Percentiles rank a stretch among this genome's conserved stretches.
phyloP scores from a whole-genome alignment of 441 rosid genomes.

The Francoa sonchifolia region DNA sequence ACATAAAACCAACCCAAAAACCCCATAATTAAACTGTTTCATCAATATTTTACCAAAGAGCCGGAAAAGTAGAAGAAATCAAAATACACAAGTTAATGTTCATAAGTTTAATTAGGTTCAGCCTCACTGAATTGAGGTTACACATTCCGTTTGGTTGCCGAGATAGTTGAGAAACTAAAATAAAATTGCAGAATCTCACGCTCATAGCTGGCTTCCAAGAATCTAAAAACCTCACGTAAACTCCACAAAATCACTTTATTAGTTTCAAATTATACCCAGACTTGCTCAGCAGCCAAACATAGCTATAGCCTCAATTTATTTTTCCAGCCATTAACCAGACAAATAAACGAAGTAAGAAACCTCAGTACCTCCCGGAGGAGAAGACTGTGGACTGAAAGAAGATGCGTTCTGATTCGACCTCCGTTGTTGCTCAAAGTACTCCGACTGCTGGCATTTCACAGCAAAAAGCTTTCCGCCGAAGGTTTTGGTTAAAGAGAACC shows the following conservation, averaged over 20 bases:
- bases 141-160: too few relatives aligned
- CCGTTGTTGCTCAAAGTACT: constrained; percentile 38
- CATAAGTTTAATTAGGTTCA: too few relatives aligned
- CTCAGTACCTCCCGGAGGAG: constrained; percentile 22
- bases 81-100: too few relatives aligned
- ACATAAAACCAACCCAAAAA: constrained; percentile 6
- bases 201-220: neutral
- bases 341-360: neutral
- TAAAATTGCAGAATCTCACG: too few relatives aligned
- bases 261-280: neutral
- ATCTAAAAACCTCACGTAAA: neutral
- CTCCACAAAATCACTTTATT: neutral
- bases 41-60: neutral
- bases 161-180: too few relatives aligned
- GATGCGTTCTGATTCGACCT: constrained; percentile 15
- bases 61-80: too few relatives aligned
- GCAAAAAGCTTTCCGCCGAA: constrained; percentile 15
- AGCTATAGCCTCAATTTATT: too few relatives aligned
- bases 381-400: constrained; percentile 13
- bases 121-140: too few relatives aligned
- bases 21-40: constrained; percentile 3
- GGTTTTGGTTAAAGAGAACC: constrained; percentile 7
- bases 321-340: too few relatives aligned
- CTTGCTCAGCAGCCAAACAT: neutral
- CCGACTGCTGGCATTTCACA: constrained; percentile 47